phyloP scores from a whole-genome alignment of 2,329 filamentous ascomycete species.

The Pyricularia pennisetigena region DNA sequence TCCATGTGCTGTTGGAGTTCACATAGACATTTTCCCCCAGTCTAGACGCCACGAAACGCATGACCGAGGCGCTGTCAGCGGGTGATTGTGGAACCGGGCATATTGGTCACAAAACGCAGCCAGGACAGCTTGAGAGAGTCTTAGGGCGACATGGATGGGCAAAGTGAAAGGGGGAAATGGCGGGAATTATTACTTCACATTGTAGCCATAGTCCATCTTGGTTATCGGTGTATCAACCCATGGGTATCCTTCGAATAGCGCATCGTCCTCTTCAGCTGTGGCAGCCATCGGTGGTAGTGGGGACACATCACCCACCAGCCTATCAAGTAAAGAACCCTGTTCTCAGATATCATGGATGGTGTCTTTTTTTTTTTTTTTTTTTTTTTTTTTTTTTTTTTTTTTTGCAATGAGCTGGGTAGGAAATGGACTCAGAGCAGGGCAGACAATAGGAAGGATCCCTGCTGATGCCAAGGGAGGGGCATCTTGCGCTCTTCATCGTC shows the following conservation, averaged over 20 bases:
- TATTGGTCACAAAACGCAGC: background rate
- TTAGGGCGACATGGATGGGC: background rate
- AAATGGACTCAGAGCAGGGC: background rate
- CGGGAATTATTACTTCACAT: slow-evolving; percentile 40
- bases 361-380: background rate
- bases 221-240: slow-evolving; percentile 59
- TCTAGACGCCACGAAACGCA: slow-evolving; percentile 16
- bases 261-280: slow-evolving; percentile 54
- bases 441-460: background rate
- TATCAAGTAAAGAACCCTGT: slow-evolving; percentile 20
- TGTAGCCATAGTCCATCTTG: slow-evolving; percentile 68
- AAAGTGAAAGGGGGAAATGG: background rate
- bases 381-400: background rate
- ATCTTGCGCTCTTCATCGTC: background rate
- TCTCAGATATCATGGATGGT: background rate
- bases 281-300: slow-evolving; percentile 51
- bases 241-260: slow-evolving; percentile 51
- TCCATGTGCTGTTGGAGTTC: slow-evolving; percentile 62
- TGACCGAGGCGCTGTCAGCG: background rate
- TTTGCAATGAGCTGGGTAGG: background rate
- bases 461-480: background rate
- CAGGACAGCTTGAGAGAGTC: background rate
- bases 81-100: background rate
- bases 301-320: slow-evolving; percentile 50
- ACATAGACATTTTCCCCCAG: slow-evolving; percentile 65